These are phyloP conservation scores for Fistulifera pelliculosa DNA, from an alignment of 108 stramenopile genomes.

Conservation along the genomic window DNA sequence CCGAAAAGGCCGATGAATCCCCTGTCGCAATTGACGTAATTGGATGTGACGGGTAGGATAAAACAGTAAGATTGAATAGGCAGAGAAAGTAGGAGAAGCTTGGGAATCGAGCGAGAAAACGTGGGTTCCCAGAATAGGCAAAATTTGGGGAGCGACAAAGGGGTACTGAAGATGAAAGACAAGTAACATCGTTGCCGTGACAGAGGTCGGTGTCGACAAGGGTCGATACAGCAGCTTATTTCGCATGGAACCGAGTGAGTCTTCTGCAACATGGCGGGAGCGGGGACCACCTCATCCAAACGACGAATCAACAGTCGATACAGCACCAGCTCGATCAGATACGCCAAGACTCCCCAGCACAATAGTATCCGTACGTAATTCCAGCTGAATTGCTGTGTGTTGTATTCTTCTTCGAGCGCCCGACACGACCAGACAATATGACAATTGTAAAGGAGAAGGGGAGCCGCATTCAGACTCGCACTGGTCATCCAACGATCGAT, in stretches of 20 bases:
- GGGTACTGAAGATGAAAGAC: slow-evolving; percentile 33
- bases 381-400: slow-evolving; percentile 1
- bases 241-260: slow-evolving; percentile 12
- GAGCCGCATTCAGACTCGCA: slow-evolving; percentile 36
- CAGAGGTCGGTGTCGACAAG: slow-evolving; percentile 27
- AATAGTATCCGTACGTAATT: neutral
- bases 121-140: slow-evolving; percentile 23
- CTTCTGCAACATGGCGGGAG: no score
- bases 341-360: neutral
- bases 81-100: slow-evolving; percentile 11
- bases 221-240: slow-evolving; percentile 20
- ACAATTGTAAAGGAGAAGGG: slow-evolving; percentile 37
- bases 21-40: slow-evolving; percentile 28
- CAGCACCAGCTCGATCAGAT: neutral
- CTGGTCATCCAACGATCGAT: slow-evolving; percentile 2
- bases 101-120: slow-evolving; percentile 13
- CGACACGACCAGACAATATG: slow-evolving; percentile 60
- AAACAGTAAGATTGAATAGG: slow-evolving; percentile 12
- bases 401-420: slow-evolving; percentile 36
- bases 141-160: slow-evolving; percentile 23
- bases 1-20: slow-evolving; percentile 31
- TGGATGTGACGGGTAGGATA: slow-evolving; percentile 34
- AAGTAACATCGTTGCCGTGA: slow-evolving; percentile 27
- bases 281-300: slow-evolving; percentile 12
- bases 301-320: slow-evolving; percentile 21